Evolutionary conservation across 139 green algal species (phyloP).

Genomic region (Deuterostichococcus epilithicus): DNA sequence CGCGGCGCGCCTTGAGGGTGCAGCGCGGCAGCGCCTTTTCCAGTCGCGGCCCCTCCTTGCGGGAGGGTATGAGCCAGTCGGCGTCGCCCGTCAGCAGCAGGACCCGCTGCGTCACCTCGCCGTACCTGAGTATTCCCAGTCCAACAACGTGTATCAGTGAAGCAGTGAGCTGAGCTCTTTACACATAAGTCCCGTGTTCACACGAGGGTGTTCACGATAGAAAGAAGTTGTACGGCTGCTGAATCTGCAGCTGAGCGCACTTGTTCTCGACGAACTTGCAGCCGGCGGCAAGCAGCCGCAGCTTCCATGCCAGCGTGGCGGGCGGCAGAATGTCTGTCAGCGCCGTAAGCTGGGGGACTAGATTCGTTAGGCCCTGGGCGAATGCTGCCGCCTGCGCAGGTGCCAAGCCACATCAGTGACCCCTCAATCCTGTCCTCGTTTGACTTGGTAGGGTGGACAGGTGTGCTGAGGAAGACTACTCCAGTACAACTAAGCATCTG

Average conservation of each 20-base stretch:
- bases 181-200: conserved; percentile 8
- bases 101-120: conserved; percentile 54
- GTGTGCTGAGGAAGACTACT: no score
- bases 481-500: no score
- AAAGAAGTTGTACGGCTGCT: no score
- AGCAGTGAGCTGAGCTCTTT: no score
- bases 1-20: conserved; percentile 13
- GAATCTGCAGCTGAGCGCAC: not conserved
- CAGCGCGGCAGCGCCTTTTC: conserved; percentile 42
- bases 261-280: conserved; percentile 15
- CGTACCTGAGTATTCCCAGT: not conserved
- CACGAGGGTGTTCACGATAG: not conserved
- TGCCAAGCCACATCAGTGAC: not conserved
- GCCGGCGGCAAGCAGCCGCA: conserved; percentile 71
- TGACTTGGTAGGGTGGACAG: no score
- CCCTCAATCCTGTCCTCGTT: not conserved
- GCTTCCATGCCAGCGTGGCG: conserved; percentile 67
- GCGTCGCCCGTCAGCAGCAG: conserved; percentile 55
- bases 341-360: conserved; percentile 60
- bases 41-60: conserved; percentile 52
- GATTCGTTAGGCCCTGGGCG: conserved; percentile 17
- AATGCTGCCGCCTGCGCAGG: not conserved
- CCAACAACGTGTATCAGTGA: no score
- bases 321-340: conserved; percentile 67
- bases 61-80: conserved; percentile 65